phyloP scores from a whole-genome alignment of 495 filamentous ascomycete species.

The Lepidopterella palustris region DNA sequence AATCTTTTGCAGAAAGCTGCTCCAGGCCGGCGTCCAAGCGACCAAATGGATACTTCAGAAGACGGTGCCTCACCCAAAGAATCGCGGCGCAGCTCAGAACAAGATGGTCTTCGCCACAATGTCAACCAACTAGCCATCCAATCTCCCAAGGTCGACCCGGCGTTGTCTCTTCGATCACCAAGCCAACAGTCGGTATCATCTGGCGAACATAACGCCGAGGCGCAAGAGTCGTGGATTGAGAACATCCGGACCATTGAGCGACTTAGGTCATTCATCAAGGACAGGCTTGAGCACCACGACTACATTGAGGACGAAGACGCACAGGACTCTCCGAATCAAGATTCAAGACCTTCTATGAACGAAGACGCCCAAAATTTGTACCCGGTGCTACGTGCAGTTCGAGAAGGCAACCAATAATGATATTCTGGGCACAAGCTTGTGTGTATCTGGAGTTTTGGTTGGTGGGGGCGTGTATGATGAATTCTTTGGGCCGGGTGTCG shows the following conservation, averaged over 20 bases:
- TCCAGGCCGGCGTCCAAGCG: conserved; percentile 34
- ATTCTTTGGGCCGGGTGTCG: neutral
- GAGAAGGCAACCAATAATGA: conserved; percentile 20
- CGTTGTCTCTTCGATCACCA: conserved; percentile 27
- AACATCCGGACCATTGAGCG: conserved; percentile 75
- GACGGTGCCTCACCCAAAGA: conserved; percentile 42
- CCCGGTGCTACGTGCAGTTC: conserved; percentile 30
- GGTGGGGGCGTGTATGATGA: neutral
- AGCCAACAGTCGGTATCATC: conserved; percentile 23
- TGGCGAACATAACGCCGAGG: conserved; percentile 15
- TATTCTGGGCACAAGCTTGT: neutral
- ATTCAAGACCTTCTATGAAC: conserved; percentile 11
- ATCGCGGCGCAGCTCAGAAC: conserved; percentile 20
- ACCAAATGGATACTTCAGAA: conserved; percentile 53
- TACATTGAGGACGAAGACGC: conserved; percentile 40
- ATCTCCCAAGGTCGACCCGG: conserved; percentile 29
- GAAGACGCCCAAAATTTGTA: conserved; percentile 31
- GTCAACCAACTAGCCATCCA: conserved; percentile 27
- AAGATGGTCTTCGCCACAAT: conserved; percentile 21
- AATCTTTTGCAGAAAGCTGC: conserved; percentile 69
- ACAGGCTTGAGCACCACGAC: conserved; percentile 57
- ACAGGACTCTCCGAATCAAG: conserved; percentile 4
- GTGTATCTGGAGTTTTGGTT: neutral
- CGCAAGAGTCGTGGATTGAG: conserved; percentile 73
- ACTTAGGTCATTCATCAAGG: conserved; percentile 60